Base-by-base conservation (phyloP, 2,329 filamentous ascomycete species). In the Arthrinium puccinioides region DNA sequence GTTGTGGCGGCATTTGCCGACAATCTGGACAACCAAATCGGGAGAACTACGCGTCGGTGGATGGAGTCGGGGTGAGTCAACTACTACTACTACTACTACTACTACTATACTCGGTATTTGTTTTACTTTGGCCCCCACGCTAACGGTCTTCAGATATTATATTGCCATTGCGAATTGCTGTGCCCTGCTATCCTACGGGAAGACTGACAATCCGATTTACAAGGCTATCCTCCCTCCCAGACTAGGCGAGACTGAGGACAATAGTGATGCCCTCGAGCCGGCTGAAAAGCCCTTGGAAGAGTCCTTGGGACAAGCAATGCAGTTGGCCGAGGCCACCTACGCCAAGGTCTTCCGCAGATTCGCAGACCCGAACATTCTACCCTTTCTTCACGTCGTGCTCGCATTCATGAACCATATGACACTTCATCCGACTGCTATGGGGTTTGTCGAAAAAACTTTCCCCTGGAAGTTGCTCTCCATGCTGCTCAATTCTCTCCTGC, bases 341-440 rank as follows among this genome's bases (percentile, higher is more conserved):
- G 38, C 46, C 9, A 44, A 74, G 2, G 64, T 74, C 1, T 62
- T 80, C 7, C 55, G 58, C 3, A 66, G 77, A 0, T 64, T 69
- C 20, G 71, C 69, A 0, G 78, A 83, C 30, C 60, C 66, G 3
- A 78, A 79, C 42, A 70, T 76, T 3, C 60, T 84, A 2, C 70
- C 79, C 0, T 83, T 76, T 49, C 49, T 83, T 0, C 80, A 86
- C 45, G 69, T 76, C 0, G 69, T 72, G 5, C 59, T 87, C 19
- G 70, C 74, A 0, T 84, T 83, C 46, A 51, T 85, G 7, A 49
- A 59, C 3, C 62, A 69, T 19, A 52, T 79, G 32, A 58, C 62
- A 2, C 52, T 54, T 7, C 59, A 57, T 6, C 63, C 63, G 0
- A 51, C 53, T 1, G 70, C 66, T 0, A 69, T 70, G 57, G 52